Base-by-base conservation (phyloP, 140 eudicot genomes). In the Stevia rebaudiana region DNA sequence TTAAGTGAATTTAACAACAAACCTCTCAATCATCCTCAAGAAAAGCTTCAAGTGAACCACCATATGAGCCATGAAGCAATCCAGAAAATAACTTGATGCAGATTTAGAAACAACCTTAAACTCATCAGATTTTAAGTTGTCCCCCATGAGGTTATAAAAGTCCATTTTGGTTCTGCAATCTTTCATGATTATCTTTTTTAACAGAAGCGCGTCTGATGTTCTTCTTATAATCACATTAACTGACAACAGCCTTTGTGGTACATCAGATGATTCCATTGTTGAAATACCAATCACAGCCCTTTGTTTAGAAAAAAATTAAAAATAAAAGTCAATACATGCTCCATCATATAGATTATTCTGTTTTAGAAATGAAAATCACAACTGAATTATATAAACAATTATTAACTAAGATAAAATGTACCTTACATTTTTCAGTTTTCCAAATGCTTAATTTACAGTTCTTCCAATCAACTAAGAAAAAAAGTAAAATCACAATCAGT, bases 11-110 rank as follows among this genome's bases (percentile, higher is more conserved):
- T n/a, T 51, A 3, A 49, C 51, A 13, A 24, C 61, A 8, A 47
- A 84, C 95, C 94, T 87, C 98, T 36, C 51, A 13, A 24, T 40
- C 8, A 47, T 82, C 95, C 94, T 87, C 98, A 19, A 52, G 63
- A 70, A 85, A 85, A 36, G 98, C 86, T 79, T 88, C 87, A 71
- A 83, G 95, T 36, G 95, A 88, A 79, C 81, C 95, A 69, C 83
- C 76, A 71, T 85, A 87, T 19, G 82, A 64, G 19, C 96, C 92
- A 79, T 80, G 79, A 33, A 86, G 82, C 83, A 91, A 70, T 73
- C 86, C n/a, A n/a, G n/a, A n/a, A n/a, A n/a, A n/a, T n/a, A n/a
- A n/a, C 84, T 83, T 33, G 85, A 79, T n/a, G 84, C 80, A 60
- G 79, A 73, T 57, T 83, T 82, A 51, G 81, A 74, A 73, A 77